Evolutionary conservation across 164 flowering plant genomes (phyloP).

Genomic region (Santalum album): DNA sequence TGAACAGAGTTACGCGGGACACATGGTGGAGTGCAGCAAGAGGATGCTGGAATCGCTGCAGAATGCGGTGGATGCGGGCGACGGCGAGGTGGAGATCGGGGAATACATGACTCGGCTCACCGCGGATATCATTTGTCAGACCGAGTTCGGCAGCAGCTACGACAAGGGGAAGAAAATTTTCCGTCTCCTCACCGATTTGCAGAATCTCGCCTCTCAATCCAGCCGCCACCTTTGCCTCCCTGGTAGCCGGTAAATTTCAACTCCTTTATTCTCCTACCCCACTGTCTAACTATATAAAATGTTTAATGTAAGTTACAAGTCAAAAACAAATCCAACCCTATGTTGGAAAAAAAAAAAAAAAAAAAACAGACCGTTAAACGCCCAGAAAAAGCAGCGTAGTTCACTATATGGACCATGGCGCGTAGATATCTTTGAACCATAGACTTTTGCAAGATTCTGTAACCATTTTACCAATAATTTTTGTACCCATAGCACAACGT

Average conservation of each 20-base stretch:
- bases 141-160: conserved; percentile 66
- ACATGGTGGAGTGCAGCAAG: conserved; percentile 81
- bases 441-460: no score
- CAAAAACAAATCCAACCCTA: no score
- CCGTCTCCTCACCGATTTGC: conserved; percentile 50
- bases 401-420: no score
- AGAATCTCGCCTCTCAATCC: conserved; percentile 66
- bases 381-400: no score
- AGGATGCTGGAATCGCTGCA: conserved; percentile 43
- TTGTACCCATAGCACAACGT: no score
- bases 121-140: conserved; percentile 76
- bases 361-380: no score
- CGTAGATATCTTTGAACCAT: no score
- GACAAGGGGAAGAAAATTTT: conserved; percentile 87
- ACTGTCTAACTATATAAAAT: no score
- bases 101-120: conserved; percentile 61
- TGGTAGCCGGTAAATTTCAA: conserved; percentile 65
- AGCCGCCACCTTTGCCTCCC: conserved; percentile 72
- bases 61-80: conserved; percentile 31
- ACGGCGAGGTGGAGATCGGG: conserved; percentile 68
- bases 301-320: no score
- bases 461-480: no score
- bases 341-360: no score
- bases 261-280: conserved; percentile 1
- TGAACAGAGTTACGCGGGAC: conserved; percentile 48